Percentiles rank a stretch among this genome's conserved stretches.
Conservation (phyloP, 2,329 filamentous ascomycete genomes). For the Orbilia brochopaga region DNA sequence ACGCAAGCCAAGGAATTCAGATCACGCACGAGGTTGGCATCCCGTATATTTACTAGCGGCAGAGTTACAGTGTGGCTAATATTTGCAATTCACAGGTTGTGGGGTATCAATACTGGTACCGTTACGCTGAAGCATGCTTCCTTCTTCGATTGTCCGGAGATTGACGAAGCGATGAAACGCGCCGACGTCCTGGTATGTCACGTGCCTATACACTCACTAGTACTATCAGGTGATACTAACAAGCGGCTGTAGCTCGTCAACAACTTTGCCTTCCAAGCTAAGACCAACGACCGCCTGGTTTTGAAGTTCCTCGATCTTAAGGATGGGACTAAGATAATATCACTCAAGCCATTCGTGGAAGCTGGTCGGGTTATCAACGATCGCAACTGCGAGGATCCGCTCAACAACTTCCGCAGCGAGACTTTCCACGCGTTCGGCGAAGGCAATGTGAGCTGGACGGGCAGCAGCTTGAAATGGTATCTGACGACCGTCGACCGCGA, state of each 20-base stretch:
- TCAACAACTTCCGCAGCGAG: constrained; percentile 79
- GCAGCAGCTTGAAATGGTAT: constrained; percentile 81
- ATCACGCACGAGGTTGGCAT: constrained; percentile 67
- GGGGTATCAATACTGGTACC: constrained; percentile 80
- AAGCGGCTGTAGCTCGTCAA: constrained; percentile 72
- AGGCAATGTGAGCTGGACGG: constrained; percentile 85
- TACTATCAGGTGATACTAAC: no score
- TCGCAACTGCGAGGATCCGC: constrained; percentile 78
- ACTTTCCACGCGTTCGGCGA: constrained; percentile 70
- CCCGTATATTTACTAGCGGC: background rate
- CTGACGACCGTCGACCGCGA: constrained; percentile 77
- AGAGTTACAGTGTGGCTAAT: background rate
- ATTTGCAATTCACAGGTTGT: constrained; percentile 65
- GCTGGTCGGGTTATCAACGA: constrained; percentile 75
- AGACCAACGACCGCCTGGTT: constrained; percentile 82
- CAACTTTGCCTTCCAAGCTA: constrained; percentile 92
- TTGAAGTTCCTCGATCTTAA: constrained; percentile 94
- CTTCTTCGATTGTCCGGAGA: constrained; percentile 75
- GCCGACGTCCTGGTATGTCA: constrained; percentile 76
- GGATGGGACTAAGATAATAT: constrained; percentile 85
- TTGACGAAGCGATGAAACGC: constrained; percentile 75
- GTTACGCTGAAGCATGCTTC: constrained; percentile 83
- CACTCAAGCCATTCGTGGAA: constrained; percentile 87
- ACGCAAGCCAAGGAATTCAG: constrained; percentile 82
- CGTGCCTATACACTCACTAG: no score